Evolutionary conservation across 1,139 yeast species (phyloP).

Genomic region (Sugiyamaella pinicola): DNA sequence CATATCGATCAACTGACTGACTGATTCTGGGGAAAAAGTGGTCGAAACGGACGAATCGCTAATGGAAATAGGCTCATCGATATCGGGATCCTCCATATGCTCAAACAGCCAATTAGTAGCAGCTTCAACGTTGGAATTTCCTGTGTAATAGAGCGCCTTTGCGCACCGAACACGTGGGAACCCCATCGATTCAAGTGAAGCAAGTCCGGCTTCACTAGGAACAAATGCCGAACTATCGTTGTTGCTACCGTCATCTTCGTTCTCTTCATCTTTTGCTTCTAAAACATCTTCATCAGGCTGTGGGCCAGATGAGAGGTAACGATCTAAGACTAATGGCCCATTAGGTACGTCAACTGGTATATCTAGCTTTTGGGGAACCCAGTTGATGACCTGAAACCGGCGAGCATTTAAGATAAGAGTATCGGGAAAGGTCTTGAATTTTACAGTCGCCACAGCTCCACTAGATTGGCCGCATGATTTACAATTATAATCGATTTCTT

Average conservation of each 20-base stretch:
- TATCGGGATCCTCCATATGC: conserved; percentile 82
- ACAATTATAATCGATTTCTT: conserved; percentile 69
- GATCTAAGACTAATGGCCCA: conserved; percentile 43
- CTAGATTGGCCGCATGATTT: conserved; percentile 51
- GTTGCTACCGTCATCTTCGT: conserved; percentile 35
- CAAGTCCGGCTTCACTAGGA: conserved; percentile 60
- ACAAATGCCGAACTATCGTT: conserved; percentile 43
- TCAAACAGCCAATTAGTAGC: conserved; percentile 92
- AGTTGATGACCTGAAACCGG: conserved; percentile 78
- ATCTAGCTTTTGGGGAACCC: conserved; percentile 86
- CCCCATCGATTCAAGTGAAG: conserved; percentile 77
- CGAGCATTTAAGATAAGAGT: conserved; percentile 73
- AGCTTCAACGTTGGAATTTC: conserved; percentile 65
- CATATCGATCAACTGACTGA: conserved; percentile 65
- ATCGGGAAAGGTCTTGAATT: conserved; percentile 67
- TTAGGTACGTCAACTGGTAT: conserved; percentile 66
- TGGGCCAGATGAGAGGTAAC: conserved; percentile 44
- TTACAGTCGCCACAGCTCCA: conserved; percentile 52
- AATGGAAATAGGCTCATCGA: conserved; percentile 61
- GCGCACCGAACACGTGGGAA: conserved; percentile 68
- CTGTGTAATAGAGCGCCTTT: conserved; percentile 72
- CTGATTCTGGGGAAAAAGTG: conserved; percentile 40
- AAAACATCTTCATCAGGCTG: conserved; percentile 50
- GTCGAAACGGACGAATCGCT: conserved; percentile 9
- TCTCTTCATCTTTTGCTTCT: conserved; percentile 45